A percentile compares a stretch with the other conserved stretches of the same genome.
Conservation (phyloP, 2,329 filamentous ascomycete genomes). For the Trichoderma cornu-damae region DNA sequence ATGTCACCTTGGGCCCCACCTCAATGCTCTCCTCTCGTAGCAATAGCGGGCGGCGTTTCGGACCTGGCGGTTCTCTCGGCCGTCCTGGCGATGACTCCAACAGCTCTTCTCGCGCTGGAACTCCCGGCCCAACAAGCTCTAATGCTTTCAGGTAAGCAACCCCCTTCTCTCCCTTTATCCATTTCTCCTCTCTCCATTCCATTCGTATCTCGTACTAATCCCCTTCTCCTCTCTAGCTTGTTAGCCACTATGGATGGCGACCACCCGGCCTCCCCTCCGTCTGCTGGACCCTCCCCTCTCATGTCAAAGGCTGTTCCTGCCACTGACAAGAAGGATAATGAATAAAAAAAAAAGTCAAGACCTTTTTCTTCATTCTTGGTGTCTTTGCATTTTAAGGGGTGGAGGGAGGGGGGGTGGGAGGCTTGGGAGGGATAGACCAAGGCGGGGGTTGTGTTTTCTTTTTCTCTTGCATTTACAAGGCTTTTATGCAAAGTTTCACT, state of each 20-base stretch:
- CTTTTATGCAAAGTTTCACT: constrained; percentile 42
- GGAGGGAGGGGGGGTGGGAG: too few relatives aligned
- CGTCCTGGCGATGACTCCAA: constrained; percentile 79
- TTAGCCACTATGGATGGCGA: constrained; percentile 58
- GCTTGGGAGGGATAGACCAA: constrained; percentile 48
- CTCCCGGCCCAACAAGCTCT: constrained; percentile 65
- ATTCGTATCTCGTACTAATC: not conserved
- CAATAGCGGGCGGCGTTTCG: constrained; percentile 80
- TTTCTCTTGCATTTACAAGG: constrained; percentile 46
- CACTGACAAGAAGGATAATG: constrained; percentile 50
- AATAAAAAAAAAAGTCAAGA: constrained; percentile 34
- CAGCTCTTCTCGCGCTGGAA: constrained; percentile 82
- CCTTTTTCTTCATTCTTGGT: constrained; percentile 32
- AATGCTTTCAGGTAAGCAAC: constrained; percentile 90
- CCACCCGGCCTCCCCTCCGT: constrained; percentile 64
- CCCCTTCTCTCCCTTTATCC: too few relatives aligned
- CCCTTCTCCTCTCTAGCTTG: constrained; percentile 37
- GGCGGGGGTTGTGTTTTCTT: constrained; percentile 40
- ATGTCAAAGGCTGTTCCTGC: constrained; percentile 58
- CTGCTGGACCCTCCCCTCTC: constrained; percentile 61
- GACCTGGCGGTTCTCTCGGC: constrained; percentile 66
- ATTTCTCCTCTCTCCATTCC: not conserved
- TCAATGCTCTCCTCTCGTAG: constrained; percentile 86
- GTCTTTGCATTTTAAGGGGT: constrained; percentile 43
- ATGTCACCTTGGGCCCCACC: constrained; percentile 69